phyloP scores from a whole-genome alignment of 2,329 filamentous ascomycete genomes.

The Verticillium klebahnii region DNA sequence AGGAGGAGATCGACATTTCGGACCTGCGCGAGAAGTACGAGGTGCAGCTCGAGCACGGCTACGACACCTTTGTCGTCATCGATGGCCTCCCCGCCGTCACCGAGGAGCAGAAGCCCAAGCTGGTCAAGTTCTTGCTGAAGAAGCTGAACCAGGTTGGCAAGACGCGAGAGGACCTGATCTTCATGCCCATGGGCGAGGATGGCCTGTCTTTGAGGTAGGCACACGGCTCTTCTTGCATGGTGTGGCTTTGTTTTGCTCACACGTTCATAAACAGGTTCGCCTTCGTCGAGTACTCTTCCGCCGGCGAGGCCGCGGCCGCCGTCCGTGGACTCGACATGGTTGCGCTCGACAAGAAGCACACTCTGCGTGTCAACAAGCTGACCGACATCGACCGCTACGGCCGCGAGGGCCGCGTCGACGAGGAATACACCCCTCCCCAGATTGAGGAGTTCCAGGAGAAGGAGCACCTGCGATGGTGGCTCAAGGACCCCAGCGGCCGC shows the following conservation, averaged over 20 bases:
- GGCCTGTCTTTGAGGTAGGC: slow-evolving; percentile 80
- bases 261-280: slow-evolving; percentile 62
- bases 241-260: slow-evolving; percentile 5
- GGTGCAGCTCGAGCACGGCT: slow-evolving; percentile 90
- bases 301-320: slow-evolving; percentile 83
- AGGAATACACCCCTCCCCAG: slow-evolving; percentile 78
- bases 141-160: slow-evolving; percentile 84
- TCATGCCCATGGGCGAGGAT: slow-evolving; percentile 89
- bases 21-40: slow-evolving; percentile 93
- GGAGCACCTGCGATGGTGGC: slow-evolving; percentile 91
- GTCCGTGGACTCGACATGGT: slow-evolving; percentile 83
- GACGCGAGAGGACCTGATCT: slow-evolving; percentile 80
- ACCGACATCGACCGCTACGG: slow-evolving; percentile 97
- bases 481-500: slow-evolving; percentile 73
- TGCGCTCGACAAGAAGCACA: slow-evolving; percentile 95
- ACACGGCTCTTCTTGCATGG: background rate
- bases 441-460: slow-evolving; percentile 85
- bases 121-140: slow-evolving; percentile 92
- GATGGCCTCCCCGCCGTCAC: slow-evolving; percentile 88
- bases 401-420: slow-evolving; percentile 86
- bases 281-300: slow-evolving; percentile 92
- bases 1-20: slow-evolving; percentile 91
- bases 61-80: slow-evolving; percentile 94
- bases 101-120: slow-evolving; percentile 87
- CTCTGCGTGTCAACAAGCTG: slow-evolving; percentile 91